Conservation (phyloP, 2,329 filamentous ascomycete species). For the Sclerotinia subarctica region DNA sequence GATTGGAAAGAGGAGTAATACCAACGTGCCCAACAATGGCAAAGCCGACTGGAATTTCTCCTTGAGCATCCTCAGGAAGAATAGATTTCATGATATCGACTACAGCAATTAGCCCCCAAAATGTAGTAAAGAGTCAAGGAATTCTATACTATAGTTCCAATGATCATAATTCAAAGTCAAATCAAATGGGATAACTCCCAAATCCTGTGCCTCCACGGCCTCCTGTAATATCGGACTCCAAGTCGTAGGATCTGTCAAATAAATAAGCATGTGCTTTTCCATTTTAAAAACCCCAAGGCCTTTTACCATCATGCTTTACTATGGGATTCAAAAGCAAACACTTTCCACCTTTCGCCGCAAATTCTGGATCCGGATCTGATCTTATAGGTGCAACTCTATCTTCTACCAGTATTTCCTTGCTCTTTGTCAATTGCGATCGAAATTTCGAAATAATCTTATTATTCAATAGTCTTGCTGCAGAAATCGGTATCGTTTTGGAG, state of each 20-base stretch:
- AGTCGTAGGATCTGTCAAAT: slow-evolving; percentile 60
- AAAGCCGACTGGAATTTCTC: slow-evolving; percentile 82
- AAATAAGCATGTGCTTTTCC: neutral
- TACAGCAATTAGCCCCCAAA: slow-evolving; percentile 14
- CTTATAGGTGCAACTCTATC: slow-evolving; percentile 63
- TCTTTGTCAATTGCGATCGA: slow-evolving; percentile 62
- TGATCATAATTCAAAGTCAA: slow-evolving; percentile 77
- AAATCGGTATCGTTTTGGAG: slow-evolving; percentile 68
- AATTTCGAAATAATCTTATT: slow-evolving; percentile 70
- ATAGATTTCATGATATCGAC: slow-evolving; percentile 76
- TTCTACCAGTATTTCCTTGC: slow-evolving; percentile 61
- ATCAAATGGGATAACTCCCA: slow-evolving; percentile 72
- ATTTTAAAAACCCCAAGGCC: slow-evolving; percentile 1
- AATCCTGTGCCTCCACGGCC: slow-evolving; percentile 63
- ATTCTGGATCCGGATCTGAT: slow-evolving; percentile 56
- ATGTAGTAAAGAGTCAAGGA: neutral
- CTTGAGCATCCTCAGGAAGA: slow-evolving; percentile 73
- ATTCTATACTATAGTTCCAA: slow-evolving; percentile 75
- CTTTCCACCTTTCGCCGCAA: slow-evolving; percentile 55
- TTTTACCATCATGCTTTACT: slow-evolving; percentile 51
- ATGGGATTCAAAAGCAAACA: slow-evolving; percentile 58
- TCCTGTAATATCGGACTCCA: slow-evolving; percentile 71
- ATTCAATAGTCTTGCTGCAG: slow-evolving; percentile 75
- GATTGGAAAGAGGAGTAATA: slow-evolving; percentile 41
- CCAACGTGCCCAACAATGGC: slow-evolving; percentile 84